These are phyloP conservation scores for Acarospora socialis DNA, from an alignment of 2,329 filamentous ascomycete genomes.

Conservation along the genomic window DNA sequence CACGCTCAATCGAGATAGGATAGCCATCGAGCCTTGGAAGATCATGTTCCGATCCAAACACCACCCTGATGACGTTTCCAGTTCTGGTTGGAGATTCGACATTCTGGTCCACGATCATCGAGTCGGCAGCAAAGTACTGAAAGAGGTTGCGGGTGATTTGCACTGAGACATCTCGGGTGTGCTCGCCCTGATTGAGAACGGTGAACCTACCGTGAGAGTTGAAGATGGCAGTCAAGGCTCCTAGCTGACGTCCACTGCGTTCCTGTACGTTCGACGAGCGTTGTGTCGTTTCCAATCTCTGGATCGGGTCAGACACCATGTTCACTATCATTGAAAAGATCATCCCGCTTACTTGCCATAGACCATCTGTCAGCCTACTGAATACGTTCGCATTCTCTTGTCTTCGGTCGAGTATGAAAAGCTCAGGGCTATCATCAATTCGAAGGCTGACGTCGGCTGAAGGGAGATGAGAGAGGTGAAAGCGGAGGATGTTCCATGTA, in stretches of 20 bases:
- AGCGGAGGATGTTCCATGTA: slow-evolving; percentile 31
- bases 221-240: slow-evolving; percentile 39
- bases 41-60: slow-evolving; percentile 15
- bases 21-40: slow-evolving; percentile 12
- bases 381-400: no score
- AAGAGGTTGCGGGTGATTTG: slow-evolving; percentile 43
- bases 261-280: slow-evolving; percentile 19
- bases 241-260: slow-evolving; percentile 35
- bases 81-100: slow-evolving; percentile 9
- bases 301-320: not conserved
- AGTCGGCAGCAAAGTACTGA: slow-evolving; percentile 44
- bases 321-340: no score
- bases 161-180: slow-evolving; percentile 28
- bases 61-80: slow-evolving; percentile 33
- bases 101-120: slow-evolving; percentile 23
- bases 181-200: slow-evolving; percentile 22
- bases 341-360: slow-evolving; percentile 13
- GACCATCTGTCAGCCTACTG: slow-evolving; percentile 4
- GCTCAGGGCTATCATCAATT: no score
- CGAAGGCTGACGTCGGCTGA: no score
- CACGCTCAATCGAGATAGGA: slow-evolving; percentile 17
- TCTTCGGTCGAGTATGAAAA: no score
- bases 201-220: slow-evolving; percentile 32
- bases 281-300: not conserved
- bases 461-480: slow-evolving; percentile 25